Evolutionary conservation across 1,139 yeast genomes (phyloP).

Genomic region (Arxiozyma telluris): DNA sequence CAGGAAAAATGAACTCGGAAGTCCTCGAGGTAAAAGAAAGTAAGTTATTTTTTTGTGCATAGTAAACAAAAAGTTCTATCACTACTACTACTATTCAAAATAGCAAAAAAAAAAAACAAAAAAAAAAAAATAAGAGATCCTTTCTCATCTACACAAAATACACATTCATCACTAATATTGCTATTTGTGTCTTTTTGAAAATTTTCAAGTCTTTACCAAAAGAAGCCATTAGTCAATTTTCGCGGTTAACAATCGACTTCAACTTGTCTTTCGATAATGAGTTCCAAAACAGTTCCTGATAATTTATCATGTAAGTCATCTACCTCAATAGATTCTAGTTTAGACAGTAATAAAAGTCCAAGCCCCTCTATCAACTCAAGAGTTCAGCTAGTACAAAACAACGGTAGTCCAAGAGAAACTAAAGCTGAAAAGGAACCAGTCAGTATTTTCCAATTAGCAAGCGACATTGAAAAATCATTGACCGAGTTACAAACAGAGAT

Average conservation of each 20-base stretch:
- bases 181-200: background rate
- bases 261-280: background rate
- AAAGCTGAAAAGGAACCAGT: slow-evolving; percentile 9
- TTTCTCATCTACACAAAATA: no score
- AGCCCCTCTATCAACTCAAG: background rate
- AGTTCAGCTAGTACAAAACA: background rate
- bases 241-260: background rate
- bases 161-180: no score
- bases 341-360: background rate
- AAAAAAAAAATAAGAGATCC: no score
- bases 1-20: background rate
- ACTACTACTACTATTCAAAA: no score
- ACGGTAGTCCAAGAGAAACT: background rate
- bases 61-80: no score
- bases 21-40: background rate
- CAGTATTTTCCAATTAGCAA: slow-evolving; percentile 46
- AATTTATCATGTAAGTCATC: background rate
- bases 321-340: background rate
- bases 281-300: background rate
- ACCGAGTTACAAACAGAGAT: slow-evolving; percentile 31
- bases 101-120: no score
- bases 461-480: slow-evolving; percentile 39
- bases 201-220: no score
- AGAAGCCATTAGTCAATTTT: background rate
- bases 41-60: no score